A percentile compares a stretch with the other conserved stretches of the same genome.
Evolutionary conservation across 2,329 filamentous ascomycete genomes (phyloP).

Genomic region (Scortechinia acanthostroma): DNA sequence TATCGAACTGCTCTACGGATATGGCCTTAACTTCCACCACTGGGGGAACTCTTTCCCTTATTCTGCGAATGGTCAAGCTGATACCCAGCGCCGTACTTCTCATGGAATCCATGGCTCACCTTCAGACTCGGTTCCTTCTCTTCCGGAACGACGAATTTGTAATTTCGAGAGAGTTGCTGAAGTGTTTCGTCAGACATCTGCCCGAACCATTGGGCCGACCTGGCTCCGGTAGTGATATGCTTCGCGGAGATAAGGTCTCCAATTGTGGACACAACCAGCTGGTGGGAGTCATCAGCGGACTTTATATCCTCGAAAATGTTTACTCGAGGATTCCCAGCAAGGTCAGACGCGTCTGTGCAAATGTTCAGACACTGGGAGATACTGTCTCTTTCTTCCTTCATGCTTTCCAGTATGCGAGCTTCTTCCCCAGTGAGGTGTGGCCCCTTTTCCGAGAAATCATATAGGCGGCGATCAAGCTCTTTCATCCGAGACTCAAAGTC

Average conservation of each 20-base stretch:
- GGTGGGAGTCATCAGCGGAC: conserved; percentile 5
- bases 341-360: conserved; percentile 4
- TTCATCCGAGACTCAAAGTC: not conserved
- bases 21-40: too few relatives aligned
- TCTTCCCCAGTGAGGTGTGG: conserved; percentile 3
- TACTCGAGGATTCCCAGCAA: conserved; percentile 4
- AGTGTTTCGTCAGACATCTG: conserved; percentile 6
- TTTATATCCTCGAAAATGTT: conserved; percentile 6
- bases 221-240: conserved; percentile 2
- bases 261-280: conserved; percentile 6
- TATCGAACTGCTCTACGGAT: too few relatives aligned
- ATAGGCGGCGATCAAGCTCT: not conserved
- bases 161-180: conserved; percentile 4
- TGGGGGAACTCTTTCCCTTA: too few relatives aligned
- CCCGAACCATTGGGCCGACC: conserved; percentile 4
- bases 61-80: too few relatives aligned
- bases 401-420: conserved; percentile 3
- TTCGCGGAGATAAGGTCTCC: conserved; percentile 4
- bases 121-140: too few relatives aligned
- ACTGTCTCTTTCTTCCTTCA: conserved; percentile 6
- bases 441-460: conserved; percentile 3
- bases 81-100: too few relatives aligned
- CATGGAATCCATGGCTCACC: too few relatives aligned
- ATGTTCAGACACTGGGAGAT: conserved; percentile 6
- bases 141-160: too few relatives aligned